These are phyloP conservation scores for Chrysoporthe cubensis DNA, from an alignment of 2,329 filamentous ascomycete species.

Conservation along the genomic window DNA sequence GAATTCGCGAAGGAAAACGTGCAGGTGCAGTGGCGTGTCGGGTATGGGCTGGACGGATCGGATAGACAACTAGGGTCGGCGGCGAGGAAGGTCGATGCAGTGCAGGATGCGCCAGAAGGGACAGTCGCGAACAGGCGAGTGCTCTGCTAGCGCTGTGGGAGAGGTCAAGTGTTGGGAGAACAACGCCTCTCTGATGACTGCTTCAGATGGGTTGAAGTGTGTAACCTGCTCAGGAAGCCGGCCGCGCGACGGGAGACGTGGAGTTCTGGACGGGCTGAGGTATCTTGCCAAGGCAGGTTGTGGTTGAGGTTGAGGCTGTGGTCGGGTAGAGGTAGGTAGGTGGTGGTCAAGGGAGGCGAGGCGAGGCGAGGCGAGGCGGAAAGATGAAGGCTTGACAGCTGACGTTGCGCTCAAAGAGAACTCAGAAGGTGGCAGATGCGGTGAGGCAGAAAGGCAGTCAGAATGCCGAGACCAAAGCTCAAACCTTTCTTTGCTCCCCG, in stretches of 20 bases:
- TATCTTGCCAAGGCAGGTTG: constrained; percentile 19
- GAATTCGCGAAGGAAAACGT: constrained; percentile 85
- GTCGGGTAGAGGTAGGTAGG: constrained; percentile 23
- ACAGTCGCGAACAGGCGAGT: constrained; percentile 25
- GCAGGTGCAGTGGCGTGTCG: constrained; percentile 73
- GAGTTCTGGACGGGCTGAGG: constrained; percentile 17
- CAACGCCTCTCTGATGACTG: constrained; percentile 28
- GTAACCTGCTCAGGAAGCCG: constrained; percentile 27
- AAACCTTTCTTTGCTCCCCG: constrained; percentile 32
- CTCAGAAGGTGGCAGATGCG: constrained; percentile 26
- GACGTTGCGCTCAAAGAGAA: constrained; percentile 28
- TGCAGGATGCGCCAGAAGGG: constrained; percentile 18
- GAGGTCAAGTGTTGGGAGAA: constrained; percentile 39
- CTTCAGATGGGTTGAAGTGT: constrained; percentile 24
- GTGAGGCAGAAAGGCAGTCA: constrained; percentile 27
- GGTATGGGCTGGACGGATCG: constrained; percentile 38
- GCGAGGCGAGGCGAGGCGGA: constrained; percentile 22
- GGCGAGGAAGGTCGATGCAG: constrained; percentile 22
- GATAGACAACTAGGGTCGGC: constrained; percentile 25
- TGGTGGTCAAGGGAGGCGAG: constrained; percentile 27
- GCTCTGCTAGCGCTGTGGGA: constrained; percentile 36
- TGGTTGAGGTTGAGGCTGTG: constrained; percentile 26
- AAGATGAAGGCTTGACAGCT: constrained; percentile 26
- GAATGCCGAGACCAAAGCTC: constrained; percentile 31
- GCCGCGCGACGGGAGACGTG: constrained; percentile 22